Conservation (phyloP, 2,329 filamentous ascomycete genomes). For the Phyllosticta citrichinensis region DNA sequence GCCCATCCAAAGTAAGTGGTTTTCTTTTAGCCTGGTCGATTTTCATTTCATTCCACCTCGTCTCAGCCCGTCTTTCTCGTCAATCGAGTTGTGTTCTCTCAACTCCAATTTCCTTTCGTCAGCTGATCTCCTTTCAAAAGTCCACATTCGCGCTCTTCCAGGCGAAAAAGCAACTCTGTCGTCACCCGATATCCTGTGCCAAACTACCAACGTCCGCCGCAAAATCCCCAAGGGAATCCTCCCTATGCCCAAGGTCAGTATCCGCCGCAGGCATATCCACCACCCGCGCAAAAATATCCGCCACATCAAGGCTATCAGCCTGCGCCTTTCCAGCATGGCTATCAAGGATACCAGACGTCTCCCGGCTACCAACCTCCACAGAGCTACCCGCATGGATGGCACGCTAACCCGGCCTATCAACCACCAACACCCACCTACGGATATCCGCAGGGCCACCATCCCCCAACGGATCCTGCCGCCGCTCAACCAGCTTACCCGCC, state of each 20-base stretch:
- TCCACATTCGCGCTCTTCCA: conserved; percentile 23
- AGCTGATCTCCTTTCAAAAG: conserved; percentile 8
- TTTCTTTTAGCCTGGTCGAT: conserved; percentile 1
- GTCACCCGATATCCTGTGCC: conserved; percentile 42
- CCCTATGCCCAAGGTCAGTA: conserved; percentile 14
- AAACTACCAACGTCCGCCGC: conserved; percentile 29
- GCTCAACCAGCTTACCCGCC: conserved; percentile 1
- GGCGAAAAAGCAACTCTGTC: conserved; percentile 39
- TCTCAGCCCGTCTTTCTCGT: neutral
- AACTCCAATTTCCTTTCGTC: neutral
- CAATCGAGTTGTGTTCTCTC: neutral
- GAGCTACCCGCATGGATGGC: conserved; percentile 13
- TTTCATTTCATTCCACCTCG: neutral
- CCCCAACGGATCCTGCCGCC: neutral
- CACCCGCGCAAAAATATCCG: conserved; percentile 17
- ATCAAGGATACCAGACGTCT: conserved; percentile 13
- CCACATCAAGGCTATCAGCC: conserved; percentile 14
- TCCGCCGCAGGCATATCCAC: conserved; percentile 15
- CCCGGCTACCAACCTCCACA: conserved; percentile 14
- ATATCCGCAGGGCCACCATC: neutral
- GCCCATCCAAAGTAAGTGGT: conserved; percentile 23
- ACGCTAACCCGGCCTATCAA: conserved; percentile 16
- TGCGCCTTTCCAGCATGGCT: conserved; percentile 15
- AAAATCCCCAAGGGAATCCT: conserved; percentile 8
- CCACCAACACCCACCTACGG: conserved; percentile 8